These are phyloP conservation scores for Verticillium zaregamsianum DNA, from an alignment of 2,329 filamentous ascomycete genomes.

Conservation along the genomic window DNA sequence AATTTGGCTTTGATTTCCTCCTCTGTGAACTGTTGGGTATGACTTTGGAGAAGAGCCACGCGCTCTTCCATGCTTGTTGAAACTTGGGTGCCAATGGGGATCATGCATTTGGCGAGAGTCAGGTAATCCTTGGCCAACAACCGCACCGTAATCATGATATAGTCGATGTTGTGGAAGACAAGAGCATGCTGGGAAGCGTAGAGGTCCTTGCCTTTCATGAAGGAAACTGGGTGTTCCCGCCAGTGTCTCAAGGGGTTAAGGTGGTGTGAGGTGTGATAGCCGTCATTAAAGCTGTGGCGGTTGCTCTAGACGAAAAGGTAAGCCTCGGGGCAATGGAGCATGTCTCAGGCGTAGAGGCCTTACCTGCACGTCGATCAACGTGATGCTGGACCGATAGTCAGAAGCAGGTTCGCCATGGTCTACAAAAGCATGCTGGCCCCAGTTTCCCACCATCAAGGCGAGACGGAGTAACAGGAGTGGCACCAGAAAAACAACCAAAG, in stretches of 20 bases:
- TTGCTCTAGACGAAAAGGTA: constrained; percentile 46
- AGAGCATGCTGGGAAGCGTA: constrained; percentile 66
- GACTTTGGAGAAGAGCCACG: constrained; percentile 56
- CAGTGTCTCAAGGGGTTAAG: constrained; percentile 75
- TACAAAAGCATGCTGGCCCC: constrained; percentile 80
- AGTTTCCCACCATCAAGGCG: constrained; percentile 78
- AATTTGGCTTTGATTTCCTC: constrained; percentile 61
- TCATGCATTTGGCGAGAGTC: constrained; percentile 63
- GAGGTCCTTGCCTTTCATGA: constrained; percentile 63
- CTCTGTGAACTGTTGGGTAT: constrained; percentile 63
- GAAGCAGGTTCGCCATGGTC: constrained; percentile 71
- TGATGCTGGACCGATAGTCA: constrained; percentile 75
- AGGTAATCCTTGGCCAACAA: constrained; percentile 68
- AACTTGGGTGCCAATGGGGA: constrained; percentile 71
- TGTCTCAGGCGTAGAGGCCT: constrained; percentile 24
- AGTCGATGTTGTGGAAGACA: constrained; percentile 79
- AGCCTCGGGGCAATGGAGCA: background rate
- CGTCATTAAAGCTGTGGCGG: constrained; percentile 78
- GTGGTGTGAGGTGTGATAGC: constrained; percentile 78
- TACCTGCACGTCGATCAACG: constrained; percentile 73
- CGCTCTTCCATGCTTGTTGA: constrained; percentile 60
- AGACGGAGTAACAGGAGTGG: constrained; percentile 64
- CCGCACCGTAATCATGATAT: constrained; percentile 68
- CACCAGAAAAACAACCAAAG: constrained; percentile 61
- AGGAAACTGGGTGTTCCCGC: constrained; percentile 73